Evolutionary conservation across 305 asterid species (phyloP).

Genomic region (Euphrasia arctica): DNA sequence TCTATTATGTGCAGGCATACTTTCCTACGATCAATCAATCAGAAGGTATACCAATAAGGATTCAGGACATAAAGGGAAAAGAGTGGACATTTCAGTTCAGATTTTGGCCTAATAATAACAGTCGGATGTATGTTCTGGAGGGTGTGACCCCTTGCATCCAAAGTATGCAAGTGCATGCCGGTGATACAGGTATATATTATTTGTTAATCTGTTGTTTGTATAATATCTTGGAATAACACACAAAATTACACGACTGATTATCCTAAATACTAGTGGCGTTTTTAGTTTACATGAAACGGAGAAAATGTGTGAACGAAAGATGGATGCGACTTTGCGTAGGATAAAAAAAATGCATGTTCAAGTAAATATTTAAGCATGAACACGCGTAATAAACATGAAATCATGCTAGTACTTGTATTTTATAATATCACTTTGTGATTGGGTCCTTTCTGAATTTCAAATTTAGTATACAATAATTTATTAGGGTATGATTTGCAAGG

Average conservation of each 20-base stretch:
- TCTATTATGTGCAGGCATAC: conserved; percentile 62
- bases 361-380: not conserved
- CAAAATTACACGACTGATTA: not conserved
- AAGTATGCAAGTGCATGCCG: conserved; percentile 94
- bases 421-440: not conserved
- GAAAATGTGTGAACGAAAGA: not conserved
- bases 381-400: not conserved
- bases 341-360: not conserved
- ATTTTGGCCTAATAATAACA: conserved; percentile 99
- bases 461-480: not conserved
- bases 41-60: conserved; percentile 86
- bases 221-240: not conserved
- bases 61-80: conserved; percentile 94
- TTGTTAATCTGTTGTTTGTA: not conserved
- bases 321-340: not conserved
- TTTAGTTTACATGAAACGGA: not conserved
- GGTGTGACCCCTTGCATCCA: conserved; percentile 99
- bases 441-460: not conserved
- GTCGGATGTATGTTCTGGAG: conserved; percentile 98
- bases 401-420: not conserved
- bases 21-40: conserved; percentile 94
- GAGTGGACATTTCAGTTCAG: conserved; percentile 98
- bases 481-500: not conserved
- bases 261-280: not conserved
- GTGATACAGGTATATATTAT: conserved; percentile 86